phyloP scores from a whole-genome alignment of 495 filamentous ascomycete genomes.

The Trichoderma erinaceum region DNA sequence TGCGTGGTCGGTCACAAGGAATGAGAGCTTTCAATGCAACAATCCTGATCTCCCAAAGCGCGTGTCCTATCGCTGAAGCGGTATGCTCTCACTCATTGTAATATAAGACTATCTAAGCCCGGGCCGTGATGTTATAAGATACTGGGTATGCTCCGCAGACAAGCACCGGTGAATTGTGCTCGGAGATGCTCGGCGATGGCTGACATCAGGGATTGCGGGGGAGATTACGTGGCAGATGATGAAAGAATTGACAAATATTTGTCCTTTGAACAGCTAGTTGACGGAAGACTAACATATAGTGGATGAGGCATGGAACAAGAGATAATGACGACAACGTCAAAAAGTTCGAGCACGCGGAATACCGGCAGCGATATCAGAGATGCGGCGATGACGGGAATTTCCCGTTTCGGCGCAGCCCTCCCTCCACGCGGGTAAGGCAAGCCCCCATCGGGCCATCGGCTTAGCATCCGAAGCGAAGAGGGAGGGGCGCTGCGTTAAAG shows the following conservation, averaged over 20 bases:
- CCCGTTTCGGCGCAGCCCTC: background rate
- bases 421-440: background rate
- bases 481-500: background rate
- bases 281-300: background rate
- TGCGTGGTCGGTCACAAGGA: too few relatives aligned
- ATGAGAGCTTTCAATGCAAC: too few relatives aligned
- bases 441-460: background rate
- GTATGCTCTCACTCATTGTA: too few relatives aligned
- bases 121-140: background rate
- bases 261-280: background rate
- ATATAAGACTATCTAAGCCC: background rate
- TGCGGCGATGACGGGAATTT: constrained; percentile 5
- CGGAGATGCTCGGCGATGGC: constrained; percentile 12
- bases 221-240: background rate
- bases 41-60: too few relatives aligned
- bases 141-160: too few relatives aligned
- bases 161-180: background rate
- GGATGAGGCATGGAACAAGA: background rate
- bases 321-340: background rate
- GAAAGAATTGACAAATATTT: background rate
- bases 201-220: background rate
- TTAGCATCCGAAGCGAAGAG: background rate
- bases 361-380: background rate
- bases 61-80: too few relatives aligned
- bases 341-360: background rate